A percentile compares a stretch with the other conserved stretches of the same genome.
Conservation (phyloP, 2,329 filamentous ascomycete genomes). For the Aureobasidium leucospermi region DNA sequence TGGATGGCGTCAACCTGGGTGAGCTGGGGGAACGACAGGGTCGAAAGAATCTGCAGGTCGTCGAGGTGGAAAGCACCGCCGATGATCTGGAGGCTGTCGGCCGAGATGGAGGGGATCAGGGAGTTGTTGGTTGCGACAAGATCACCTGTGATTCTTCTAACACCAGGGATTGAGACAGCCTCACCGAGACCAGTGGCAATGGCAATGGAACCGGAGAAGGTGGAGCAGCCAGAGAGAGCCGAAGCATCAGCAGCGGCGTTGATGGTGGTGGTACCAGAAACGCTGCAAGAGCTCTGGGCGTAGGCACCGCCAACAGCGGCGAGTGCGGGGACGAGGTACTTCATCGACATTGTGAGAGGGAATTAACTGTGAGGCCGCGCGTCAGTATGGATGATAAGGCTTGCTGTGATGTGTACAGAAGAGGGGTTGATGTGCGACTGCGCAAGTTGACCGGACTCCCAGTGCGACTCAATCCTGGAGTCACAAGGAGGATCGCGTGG, state of each 20-base stretch:
- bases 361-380: slow-evolving; percentile 10
- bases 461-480: neutral
- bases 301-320: slow-evolving; percentile 45
- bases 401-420: neutral
- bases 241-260: slow-evolving; percentile 54
- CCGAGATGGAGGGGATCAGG: slow-evolving; percentile 57
- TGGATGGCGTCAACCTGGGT: slow-evolving; percentile 58
- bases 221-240: slow-evolving; percentile 56
- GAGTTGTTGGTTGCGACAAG: slow-evolving; percentile 48
- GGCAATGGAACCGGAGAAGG: slow-evolving; percentile 60
- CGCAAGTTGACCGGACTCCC: no score
- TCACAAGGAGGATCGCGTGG: neutral
- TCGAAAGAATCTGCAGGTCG: slow-evolving; percentile 61
- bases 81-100: slow-evolving; percentile 56
- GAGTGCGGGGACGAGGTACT: slow-evolving; percentile 50
- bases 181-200: slow-evolving; percentile 52
- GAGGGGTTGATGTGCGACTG: neutral
- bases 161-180: slow-evolving; percentile 55
- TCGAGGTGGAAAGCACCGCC: slow-evolving; percentile 62
- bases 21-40: slow-evolving; percentile 60
- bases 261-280: slow-evolving; percentile 47
- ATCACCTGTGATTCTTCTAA: slow-evolving; percentile 51
- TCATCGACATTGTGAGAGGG: slow-evolving; percentile 42
- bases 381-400: neutral
- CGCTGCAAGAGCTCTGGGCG: slow-evolving; percentile 32